Evolutionary conservation across 371 early-diverging fungal genomes (phyloP).

Genomic region (Rhizopus delemar): DNA sequence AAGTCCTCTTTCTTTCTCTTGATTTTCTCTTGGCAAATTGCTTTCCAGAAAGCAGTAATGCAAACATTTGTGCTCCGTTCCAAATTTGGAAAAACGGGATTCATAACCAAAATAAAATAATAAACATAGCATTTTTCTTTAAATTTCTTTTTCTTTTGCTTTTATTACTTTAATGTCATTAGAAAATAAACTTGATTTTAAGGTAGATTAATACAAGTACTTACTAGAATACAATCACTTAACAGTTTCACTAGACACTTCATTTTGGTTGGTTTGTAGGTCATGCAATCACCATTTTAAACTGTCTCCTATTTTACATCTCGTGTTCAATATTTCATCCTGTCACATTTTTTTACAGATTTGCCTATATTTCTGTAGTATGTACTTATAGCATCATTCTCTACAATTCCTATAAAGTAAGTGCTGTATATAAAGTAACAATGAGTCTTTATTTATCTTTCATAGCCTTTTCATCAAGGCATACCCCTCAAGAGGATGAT

Average conservation of each 20-base stretch:
- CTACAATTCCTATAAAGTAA: conserved; percentile 31
- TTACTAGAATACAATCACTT: neutral
- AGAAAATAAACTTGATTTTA: conserved; percentile 13
- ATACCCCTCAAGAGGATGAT: conserved; percentile 18
- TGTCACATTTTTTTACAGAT: conserved; percentile 19
- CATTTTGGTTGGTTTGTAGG: conserved; percentile 37
- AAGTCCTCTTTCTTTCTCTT: neutral
- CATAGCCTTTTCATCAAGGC: conserved; percentile 14
- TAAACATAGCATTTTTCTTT: no score
- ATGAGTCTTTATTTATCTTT: neutral
- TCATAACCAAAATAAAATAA: neutral
- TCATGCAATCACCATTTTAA: conserved; percentile 11
- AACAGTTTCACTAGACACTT: conserved; percentile 15
- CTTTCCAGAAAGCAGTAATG: neutral
- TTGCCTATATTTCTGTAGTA: conserved; percentile 13
- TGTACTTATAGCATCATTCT: conserved; percentile 28
- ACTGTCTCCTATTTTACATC: conserved; percentile 12
- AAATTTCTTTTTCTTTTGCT: conserved; percentile 9
- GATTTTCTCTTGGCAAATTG: neutral
- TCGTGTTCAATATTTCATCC: conserved; percentile 22
- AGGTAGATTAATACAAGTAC: conserved; percentile 6
- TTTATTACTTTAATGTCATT: neutral
- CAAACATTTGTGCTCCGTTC: conserved; percentile 4
- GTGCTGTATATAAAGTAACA: neutral
- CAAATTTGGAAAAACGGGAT: neutral